These are phyloP conservation scores for Erysimum cheiranthoides DNA, from an alignment of 345 rosid species.

Conservation along the genomic window DNA sequence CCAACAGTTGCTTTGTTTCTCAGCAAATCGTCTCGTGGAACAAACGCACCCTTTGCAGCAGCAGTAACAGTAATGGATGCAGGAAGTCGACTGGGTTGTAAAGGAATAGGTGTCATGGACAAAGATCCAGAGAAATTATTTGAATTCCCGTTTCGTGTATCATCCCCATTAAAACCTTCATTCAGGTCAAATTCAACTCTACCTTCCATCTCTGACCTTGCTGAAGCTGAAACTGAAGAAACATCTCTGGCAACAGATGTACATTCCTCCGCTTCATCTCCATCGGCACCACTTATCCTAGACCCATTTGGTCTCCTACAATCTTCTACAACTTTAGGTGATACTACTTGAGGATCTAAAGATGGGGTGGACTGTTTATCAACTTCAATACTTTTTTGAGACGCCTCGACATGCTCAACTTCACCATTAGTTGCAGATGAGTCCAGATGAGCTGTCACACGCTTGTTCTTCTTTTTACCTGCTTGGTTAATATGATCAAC, in stretches of 20 bases:
- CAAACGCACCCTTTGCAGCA: conserved; percentile 89
- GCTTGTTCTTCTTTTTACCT: conserved; percentile 44
- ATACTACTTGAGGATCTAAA: too few relatives aligned
- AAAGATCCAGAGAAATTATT: conserved; percentile 49
- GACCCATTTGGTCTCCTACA: conserved; percentile 48
- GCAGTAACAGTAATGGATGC: conserved; percentile 83
- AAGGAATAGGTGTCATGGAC: conserved; percentile 49
- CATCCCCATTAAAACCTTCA: conserved; percentile 78
- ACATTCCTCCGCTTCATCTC: conserved; percentile 58
- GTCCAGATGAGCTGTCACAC: conserved; percentile 28
- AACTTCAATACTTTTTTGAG: conserved; percentile 37
- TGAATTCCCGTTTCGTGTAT: conserved; percentile 55
- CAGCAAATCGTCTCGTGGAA: conserved; percentile 76
- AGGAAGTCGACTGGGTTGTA: conserved; percentile 56
- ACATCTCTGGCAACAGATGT: conserved; percentile 48
- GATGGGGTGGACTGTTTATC: conserved; percentile 33
- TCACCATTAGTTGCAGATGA: conserved; percentile 39
- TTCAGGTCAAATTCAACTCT: conserved; percentile 88
- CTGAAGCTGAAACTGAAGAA: conserved; percentile 47
- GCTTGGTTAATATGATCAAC: conserved; percentile 28
- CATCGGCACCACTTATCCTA: conserved; percentile 46
- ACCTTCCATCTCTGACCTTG: conserved; percentile 53
- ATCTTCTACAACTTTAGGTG: conserved; percentile 47
- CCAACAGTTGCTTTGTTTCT: conserved; percentile 76
- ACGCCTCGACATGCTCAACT: conserved; percentile 43